Base-by-base conservation (phyloP, 2,329 filamentous ascomycete species). In the Sporothrix inflata region DNA sequence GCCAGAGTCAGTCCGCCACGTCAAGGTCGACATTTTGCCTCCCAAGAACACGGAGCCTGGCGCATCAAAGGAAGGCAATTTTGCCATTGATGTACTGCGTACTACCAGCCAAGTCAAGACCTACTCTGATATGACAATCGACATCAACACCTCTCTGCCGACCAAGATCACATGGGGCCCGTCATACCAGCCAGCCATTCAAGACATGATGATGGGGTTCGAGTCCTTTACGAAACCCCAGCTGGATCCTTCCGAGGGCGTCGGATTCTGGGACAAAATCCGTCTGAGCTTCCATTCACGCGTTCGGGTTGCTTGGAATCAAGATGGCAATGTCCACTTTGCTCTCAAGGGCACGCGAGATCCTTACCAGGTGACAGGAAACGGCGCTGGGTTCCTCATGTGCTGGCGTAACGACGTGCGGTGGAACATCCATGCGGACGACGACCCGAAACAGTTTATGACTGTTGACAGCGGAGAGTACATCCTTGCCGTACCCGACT, bases 181-280 rank as follows among this genome's bases (percentile, higher is more conserved):
- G 61, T 97, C 94, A 1, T 99, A 98, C 78, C 97, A 99, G 78
- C 96, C 97, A 38, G 95, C 95, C 1, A 95, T 99, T 66, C 96
- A 99, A 80, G 97, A 99, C 79, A 97, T 98, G 92, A 99, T 99
- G 96, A 98, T 98, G 88, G 94, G 94, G 34, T 92, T 99, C 74
- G 96, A 99, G 81, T 95, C 93, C 2, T 98, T 99, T 80, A 98
- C 95, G 0, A 99, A 99, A 79, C 94, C 95, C 8, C 94, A 95
- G 75, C 86, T 98, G 38, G 97, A 99, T 80, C 92, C 93, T 0
- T 98, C 96, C 0, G 97, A 99, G 75, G 88, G 92, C 71, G 94
- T 97, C 63, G 96, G 96, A 3, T 99, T 99, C 83, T 99, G 96
- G 96, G 96, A 99, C 82, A 99, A 99, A 85, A 94, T 99, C 69